Percentiles rank a stretch among this genome's conserved stretches.
phyloP scores from a whole-genome alignment of 2,329 filamentous ascomycete genomes.

The Exophiala dermatitidis region DNA sequence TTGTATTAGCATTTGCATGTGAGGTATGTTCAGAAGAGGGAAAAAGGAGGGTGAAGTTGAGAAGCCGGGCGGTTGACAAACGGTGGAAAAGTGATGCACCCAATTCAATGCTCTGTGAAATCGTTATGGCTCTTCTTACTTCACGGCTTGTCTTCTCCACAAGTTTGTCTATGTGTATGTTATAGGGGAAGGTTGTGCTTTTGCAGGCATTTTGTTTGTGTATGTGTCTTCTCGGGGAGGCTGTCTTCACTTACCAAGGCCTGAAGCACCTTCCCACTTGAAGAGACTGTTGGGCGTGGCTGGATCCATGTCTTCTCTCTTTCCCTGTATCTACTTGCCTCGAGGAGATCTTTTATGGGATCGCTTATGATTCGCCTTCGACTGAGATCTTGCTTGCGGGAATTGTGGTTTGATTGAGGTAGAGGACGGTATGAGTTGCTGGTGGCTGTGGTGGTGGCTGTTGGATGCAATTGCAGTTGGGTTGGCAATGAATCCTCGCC shows the following conservation, averaged over 20 bases:
- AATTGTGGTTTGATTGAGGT: no score
- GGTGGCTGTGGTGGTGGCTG: no score
- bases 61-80: no score
- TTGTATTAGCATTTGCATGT: neutral
- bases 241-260: conserved; percentile 19
- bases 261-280: conserved; percentile 24
- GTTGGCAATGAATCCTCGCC: no score
- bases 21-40: neutral
- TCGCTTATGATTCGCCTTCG: no score
- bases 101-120: no score
- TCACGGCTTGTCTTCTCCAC: neutral
- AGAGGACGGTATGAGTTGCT: no score
- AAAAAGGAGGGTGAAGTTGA: neutral
- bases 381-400: no score
- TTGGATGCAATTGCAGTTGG: no score
- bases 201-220: neutral
- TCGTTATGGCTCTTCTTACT: no score
- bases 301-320: conserved; percentile 12
- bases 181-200: neutral
- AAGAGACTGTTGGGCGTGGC: conserved; percentile 23
- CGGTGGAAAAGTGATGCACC: no score
- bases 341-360: no score
- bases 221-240: neutral
- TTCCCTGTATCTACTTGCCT: neutral
- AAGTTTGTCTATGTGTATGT: neutral